A percentile compares a stretch with the other conserved stretches of the same genome.
Conservation (phyloP, 805 yeast genomes). For the Wickerhamiella hasegawae region DNA sequence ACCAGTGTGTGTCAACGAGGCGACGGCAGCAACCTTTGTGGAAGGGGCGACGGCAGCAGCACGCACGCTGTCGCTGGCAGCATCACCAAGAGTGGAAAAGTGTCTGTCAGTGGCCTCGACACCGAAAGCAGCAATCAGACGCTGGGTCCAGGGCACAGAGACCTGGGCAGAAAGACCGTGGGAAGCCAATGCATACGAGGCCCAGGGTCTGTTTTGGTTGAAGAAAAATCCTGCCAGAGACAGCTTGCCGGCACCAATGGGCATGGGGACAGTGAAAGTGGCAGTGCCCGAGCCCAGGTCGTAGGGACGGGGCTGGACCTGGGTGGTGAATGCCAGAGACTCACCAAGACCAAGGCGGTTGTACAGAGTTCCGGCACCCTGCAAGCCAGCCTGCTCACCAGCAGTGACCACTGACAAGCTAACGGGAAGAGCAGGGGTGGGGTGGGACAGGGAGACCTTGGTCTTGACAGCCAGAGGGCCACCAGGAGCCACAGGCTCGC, state of each 20-base stretch:
- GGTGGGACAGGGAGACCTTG: conserved; percentile 4
- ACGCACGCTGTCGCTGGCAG: conserved; percentile 45
- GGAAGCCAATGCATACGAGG: conserved; percentile 35
- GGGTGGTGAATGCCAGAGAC: conserved; percentile 6
- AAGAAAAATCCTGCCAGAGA: conserved; percentile 25
- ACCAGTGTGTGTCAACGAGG: conserved; percentile 21
- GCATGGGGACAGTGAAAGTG: conserved; percentile 8
- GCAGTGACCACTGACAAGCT: not conserved
- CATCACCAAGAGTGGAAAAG: conserved; percentile 30
- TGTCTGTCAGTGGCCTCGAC: conserved; percentile 40
- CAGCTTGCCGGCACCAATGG: conserved; percentile 11
- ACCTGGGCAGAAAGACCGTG: conserved; percentile 28
- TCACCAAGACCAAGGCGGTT: conserved; percentile 16
- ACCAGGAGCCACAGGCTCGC: not conserved
- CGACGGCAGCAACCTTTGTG: conserved; percentile 35
- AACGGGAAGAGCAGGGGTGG: not conserved
- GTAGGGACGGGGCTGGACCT: conserved; percentile 11
- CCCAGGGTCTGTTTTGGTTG: conserved; percentile 40
- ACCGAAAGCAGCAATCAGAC: conserved; percentile 28
- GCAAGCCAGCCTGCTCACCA: not conserved
- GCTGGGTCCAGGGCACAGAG: conserved; percentile 19
- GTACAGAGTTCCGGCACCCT: not conserved
- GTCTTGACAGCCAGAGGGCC: conserved; percentile 7
- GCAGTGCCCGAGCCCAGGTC: conserved; percentile 13
- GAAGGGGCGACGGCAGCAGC: conserved; percentile 43